Percentiles rank a stretch among this genome's conserved stretches.
Conservation (phyloP, 2,329 filamentous ascomycete genomes). For the Mariannaea sp. region DNA sequence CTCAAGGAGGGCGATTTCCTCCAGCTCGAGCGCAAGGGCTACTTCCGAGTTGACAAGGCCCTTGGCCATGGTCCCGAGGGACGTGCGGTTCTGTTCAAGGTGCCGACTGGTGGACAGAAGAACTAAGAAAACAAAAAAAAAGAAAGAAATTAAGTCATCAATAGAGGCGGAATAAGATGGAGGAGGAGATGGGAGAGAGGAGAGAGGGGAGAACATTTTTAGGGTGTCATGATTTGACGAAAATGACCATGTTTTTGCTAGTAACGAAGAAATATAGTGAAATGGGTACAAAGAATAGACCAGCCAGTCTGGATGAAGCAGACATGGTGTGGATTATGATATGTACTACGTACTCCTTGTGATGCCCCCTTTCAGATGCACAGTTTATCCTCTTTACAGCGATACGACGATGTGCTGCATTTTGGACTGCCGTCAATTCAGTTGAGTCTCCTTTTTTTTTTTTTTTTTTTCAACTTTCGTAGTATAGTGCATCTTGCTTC, state of each 20-base stretch:
- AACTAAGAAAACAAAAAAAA: conserved; percentile 15
- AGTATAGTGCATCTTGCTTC: no score
- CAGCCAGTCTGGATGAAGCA: not conserved
- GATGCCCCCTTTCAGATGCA: no score
- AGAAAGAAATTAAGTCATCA: no score
- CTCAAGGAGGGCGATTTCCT: conserved; percentile 90
- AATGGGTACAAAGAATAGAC: conserved; percentile 19
- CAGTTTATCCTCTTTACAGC: no score
- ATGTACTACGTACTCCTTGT: no score
- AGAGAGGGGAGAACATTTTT: not conserved
- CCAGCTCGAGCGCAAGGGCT: conserved; percentile 92
- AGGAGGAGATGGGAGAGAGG: no score
- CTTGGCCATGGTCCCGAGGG: conserved; percentile 55
- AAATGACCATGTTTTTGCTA: conserved; percentile 26
- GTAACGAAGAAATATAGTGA: conserved; percentile 23
- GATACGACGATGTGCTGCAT: no score
- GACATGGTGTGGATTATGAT: no score
- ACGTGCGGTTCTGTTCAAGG: conserved; percentile 61
- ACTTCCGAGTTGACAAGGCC: conserved; percentile 81
- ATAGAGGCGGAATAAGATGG: no score
- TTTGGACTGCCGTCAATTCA: no score
- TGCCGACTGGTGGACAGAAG: conserved; percentile 59
- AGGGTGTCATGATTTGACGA: conserved; percentile 24
- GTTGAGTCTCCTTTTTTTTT: no score
- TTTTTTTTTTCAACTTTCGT: no score